phyloP scores from a whole-genome alignment of 257 asterid genomes.

The Solanum virginianum region DNA sequence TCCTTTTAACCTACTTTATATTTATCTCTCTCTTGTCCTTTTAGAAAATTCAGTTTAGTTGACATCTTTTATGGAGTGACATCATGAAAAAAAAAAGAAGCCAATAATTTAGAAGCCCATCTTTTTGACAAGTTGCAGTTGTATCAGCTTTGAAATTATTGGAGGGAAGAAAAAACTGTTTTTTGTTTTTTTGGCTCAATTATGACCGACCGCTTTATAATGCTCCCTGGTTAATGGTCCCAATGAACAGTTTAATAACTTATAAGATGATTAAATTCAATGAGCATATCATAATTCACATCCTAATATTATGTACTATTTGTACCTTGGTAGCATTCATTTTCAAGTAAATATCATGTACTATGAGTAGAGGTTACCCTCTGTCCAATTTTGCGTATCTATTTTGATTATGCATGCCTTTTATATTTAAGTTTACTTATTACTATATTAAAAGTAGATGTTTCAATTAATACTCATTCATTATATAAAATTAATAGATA shows the following conservation, averaged over 20 bases:
- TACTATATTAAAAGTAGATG: too few species aligned
- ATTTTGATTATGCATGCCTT: rapidly evolving
- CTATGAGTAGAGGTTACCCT: background rate
- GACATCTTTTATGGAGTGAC: background rate
- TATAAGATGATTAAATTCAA: background rate
- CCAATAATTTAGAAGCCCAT: background rate
- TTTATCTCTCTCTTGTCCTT: background rate
- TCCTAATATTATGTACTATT: background rate
- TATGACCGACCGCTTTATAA: background rate
- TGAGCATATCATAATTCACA: background rate
- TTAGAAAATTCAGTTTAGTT: background rate
- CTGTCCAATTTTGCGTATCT: too few species aligned
- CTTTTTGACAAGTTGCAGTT: background rate
- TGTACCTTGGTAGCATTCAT: background rate
- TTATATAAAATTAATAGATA: too few species aligned
- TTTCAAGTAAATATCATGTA: background rate
- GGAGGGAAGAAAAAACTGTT: background rate
- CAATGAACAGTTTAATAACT: background rate
- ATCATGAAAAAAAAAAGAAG: background rate
- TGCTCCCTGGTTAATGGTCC: background rate
- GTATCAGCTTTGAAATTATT: background rate
- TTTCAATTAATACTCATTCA: too few species aligned
- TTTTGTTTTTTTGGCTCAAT: background rate
- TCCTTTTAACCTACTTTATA: too few species aligned
- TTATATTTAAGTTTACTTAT: too few species aligned